Percentiles rank a stretch among this genome's conserved stretches.
Evolutionary conservation across 176 grass and related monocot species (phyloP).

Genomic region (Oryza nivara): DNA sequence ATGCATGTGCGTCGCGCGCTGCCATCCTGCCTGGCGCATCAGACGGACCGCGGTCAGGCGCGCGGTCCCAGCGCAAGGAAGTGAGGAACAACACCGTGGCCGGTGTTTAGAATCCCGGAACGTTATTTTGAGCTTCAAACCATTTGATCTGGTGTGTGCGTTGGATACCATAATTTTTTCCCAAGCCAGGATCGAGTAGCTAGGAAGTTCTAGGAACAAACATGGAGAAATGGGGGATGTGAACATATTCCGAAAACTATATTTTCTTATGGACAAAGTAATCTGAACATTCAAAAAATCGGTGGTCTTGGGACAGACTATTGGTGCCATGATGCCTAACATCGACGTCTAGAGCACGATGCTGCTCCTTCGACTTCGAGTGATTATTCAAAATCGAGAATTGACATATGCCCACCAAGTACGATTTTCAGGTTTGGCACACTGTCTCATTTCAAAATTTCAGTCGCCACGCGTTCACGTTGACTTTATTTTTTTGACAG

Average conservation of each 20-base stretch:
- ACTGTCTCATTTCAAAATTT: not conserved
- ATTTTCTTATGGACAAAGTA: conserved; percentile 25
- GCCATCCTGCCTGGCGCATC: not conserved
- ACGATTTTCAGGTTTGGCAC: not conserved
- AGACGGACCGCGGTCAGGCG: not conserved
- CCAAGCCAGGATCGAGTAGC: too few relatives aligned
- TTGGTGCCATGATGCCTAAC: conserved; percentile 3
- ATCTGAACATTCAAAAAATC: not conserved
- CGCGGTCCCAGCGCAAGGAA: not conserved
- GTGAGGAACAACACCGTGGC: too few relatives aligned
- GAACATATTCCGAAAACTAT: conserved; percentile 27
- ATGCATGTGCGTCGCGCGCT: not conserved
- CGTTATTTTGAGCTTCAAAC: not conserved
- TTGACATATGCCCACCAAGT: conserved; percentile 16
- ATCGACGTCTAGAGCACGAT: not conserved
- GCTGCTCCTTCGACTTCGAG: not conserved
- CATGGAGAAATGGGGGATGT: conserved; percentile 5
- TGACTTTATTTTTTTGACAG: not conserved
- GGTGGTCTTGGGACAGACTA: not conserved
- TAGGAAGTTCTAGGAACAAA: too few relatives aligned
- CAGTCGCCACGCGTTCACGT: not conserved
- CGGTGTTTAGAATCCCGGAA: not conserved
- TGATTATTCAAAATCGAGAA: conserved; percentile 1
- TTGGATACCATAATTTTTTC: not conserved
- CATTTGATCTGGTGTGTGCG: not conserved